A percentile compares a stretch with the other conserved stretches of the same genome.
Evolutionary conservation across 441 rosid species (phyloP).

Genomic region (Aquilaria agallochum): DNA sequence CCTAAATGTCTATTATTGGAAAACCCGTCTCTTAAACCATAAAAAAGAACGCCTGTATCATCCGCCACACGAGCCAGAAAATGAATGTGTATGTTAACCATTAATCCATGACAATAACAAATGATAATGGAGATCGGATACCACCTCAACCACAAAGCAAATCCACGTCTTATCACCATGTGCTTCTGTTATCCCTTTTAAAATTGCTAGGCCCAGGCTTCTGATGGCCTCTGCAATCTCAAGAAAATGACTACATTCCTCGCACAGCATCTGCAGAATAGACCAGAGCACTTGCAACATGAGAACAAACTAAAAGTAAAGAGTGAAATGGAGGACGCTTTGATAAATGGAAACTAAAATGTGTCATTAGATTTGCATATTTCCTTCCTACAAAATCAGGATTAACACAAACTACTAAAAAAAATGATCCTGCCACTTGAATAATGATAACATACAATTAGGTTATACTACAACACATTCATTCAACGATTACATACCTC

Average conservation of each 20-base stretch:
- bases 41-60: not conserved
- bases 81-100: not conserved
- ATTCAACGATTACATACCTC: slow-evolving; percentile 47
- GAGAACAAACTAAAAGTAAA: not conserved
- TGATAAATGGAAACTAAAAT: slow-evolving; percentile 4
- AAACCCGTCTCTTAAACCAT: not conserved
- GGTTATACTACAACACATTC: slow-evolving; percentile 10
- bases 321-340: not conserved
- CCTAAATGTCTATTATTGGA: not conserved
- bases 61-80: slow-evolving; percentile 6
- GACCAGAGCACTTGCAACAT: slow-evolving; percentile 15
- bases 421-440: slow-evolving; percentile 5
- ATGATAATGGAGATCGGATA: slow-evolving; percentile 6
- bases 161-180: slow-evolving; percentile 86
- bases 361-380: slow-evolving; percentile 1
- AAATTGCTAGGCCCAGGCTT: slow-evolving; percentile 76
- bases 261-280: slow-evolving; percentile 81
- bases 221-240: slow-evolving; percentile 91
- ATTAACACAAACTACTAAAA: not conserved
- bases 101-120: not conserved
- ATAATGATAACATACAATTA: not conserved
- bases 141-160: slow-evolving; percentile 92
- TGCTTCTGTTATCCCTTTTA: slow-evolving; percentile 85
- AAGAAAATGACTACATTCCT: slow-evolving; percentile 91
- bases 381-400: not conserved